Evolutionary conservation across 768 basidiomycete species (phyloP), one percentile per base, ranked within the genome.

Genomic region (Auricularia cornea): DNA sequence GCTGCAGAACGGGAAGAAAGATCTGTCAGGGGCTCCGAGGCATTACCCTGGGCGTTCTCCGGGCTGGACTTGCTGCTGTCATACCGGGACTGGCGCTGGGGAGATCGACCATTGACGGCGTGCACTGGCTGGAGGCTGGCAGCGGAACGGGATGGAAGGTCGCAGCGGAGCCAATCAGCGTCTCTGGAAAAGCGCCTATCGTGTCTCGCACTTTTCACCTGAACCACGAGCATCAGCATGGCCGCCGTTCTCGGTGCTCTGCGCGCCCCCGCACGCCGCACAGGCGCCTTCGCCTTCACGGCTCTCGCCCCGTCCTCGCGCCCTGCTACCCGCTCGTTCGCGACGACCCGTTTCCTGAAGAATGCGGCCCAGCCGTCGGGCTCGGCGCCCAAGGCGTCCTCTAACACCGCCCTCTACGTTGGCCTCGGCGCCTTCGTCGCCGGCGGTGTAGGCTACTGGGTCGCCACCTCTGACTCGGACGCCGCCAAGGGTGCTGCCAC

Each of bases 381-480:
- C 14, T 62, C 64, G 23, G 20, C 48, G 20, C 62, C 67, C 26
- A 66, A 66, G 59, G 70, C 68, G 44, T 31, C 31, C 12, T 54
- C 51, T n/a, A 86, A 81, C 72, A 80, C 78, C 26, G 78, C 74
- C 26, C 79, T 92, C 60, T 87, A 81, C 71, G 72, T 83, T 44
- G 85, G 85, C 59, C 73, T 89, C 31, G 89, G 84, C 69, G 84
- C 81, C 51, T 82, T 77, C 23, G 79, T 80, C 51, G 79, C 78
- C 59, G 86, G 82, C 61, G 87, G 85, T 52, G 78, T 82, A 12
- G 88, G 84, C 59, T 90, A 84, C 76, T 89, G 85, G 71, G 72
- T 81, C 66, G 83, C 79, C 74, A 75, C 77, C 63, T 80, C 78
- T 33, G 68, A 74, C 23, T 71, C 76, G 33, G 81, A 84, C 59